These are phyloP conservation scores for Wickerhamiella infanticola DNA, from an alignment of 1,139 yeast species.

Conservation along the genomic window DNA sequence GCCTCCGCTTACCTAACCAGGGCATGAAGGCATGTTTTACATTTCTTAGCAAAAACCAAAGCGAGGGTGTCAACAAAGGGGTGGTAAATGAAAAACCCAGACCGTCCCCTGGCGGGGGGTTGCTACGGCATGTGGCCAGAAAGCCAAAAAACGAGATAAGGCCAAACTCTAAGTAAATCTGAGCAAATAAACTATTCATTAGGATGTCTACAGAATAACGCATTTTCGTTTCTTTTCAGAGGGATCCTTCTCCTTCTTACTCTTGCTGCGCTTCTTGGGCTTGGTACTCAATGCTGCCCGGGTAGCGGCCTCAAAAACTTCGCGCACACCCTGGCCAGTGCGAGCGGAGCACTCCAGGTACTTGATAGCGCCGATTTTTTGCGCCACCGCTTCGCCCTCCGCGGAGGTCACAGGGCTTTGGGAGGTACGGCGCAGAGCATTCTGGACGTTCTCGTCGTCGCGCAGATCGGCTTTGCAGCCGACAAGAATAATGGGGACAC, in stretches of 20 bases:
- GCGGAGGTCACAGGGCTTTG: constrained; percentile 73
- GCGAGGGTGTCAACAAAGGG: no score
- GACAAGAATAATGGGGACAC: constrained; percentile 79
- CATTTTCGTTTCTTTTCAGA: constrained; percentile 23
- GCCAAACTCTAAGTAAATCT: no score
- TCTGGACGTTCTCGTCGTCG: constrained; percentile 58
- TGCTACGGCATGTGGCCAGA: no score
- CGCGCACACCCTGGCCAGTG: constrained; percentile 57
- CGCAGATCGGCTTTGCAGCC: constrained; percentile 90
- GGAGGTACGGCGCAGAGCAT: constrained; percentile 64
- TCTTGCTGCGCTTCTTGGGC: constrained; percentile 20
- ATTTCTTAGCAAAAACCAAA: no score
- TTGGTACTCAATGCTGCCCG: constrained; percentile 66
- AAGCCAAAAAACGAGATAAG: no score
- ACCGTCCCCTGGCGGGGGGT: no score
- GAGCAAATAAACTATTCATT: not conserved
- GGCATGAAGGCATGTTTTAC: no score
- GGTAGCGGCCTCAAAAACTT: constrained; percentile 80
- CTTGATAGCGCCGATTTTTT: constrained; percentile 62
- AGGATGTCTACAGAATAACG: constrained; percentile 33
- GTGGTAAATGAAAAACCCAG: no score
- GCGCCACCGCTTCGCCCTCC: constrained; percentile 78
- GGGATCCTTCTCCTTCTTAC: constrained; percentile 21
- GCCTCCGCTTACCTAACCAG: no score
- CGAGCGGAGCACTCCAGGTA: constrained; percentile 82